Conservation (phyloP, 805 yeast species). For the Schizosaccharomyces octosporus region DNA sequence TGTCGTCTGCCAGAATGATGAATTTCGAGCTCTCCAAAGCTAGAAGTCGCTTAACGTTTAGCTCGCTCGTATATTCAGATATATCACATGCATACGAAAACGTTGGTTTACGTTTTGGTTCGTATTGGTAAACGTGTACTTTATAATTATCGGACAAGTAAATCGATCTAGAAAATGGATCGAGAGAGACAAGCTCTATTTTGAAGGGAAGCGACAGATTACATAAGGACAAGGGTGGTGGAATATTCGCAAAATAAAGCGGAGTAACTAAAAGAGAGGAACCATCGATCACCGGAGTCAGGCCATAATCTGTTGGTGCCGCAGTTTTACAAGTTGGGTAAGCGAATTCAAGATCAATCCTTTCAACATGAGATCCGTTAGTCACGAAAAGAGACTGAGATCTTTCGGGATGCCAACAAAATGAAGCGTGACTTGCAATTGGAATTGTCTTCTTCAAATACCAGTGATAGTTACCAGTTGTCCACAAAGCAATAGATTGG, state of each 20-base stretch:
- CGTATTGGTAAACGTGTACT: not conserved
- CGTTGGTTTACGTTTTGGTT: not conserved
- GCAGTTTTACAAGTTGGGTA: constrained; percentile 43
- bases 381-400: constrained; percentile 42
- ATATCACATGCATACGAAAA: not conserved
- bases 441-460: constrained; percentile 61
- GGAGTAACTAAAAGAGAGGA: constrained; percentile 46
- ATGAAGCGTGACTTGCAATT: constrained; percentile 12
- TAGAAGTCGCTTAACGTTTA: not conserved
- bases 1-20: not conserved
- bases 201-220: constrained; percentile 31
- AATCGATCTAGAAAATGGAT: not conserved
- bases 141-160: not conserved
- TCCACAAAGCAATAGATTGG: constrained; percentile 63
- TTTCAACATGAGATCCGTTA: constrained; percentile 24
- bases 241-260: constrained; percentile 59
- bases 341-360: constrained; percentile 41
- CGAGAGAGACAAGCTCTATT: constrained; percentile 14
- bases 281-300: constrained; percentile 65
- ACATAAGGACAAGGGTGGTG: constrained; percentile 75
- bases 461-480: constrained; percentile 86
- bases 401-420: constrained; percentile 72
- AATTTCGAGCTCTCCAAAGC: not conserved
- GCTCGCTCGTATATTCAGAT: not conserved
- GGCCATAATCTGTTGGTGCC: constrained; percentile 50